Evolutionary conservation across 331 rosid species (phyloP).

Genomic region (Prunus yedoensis): DNA sequence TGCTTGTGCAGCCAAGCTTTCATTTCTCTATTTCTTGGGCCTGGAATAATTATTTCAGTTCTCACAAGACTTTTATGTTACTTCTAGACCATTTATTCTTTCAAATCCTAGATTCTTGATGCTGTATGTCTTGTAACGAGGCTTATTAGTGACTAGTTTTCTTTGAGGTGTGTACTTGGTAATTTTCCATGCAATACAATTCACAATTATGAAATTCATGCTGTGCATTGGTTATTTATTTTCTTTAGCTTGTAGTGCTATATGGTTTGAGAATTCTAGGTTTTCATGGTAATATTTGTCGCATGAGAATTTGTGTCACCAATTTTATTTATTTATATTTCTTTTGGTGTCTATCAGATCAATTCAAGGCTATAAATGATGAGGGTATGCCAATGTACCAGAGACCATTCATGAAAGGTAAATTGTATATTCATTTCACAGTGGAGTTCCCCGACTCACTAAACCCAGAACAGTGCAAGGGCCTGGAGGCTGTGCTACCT

Average conservation of each 20-base stretch:
- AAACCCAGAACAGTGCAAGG: slow-evolving; percentile 34
- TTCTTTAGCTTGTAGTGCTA: background rate
- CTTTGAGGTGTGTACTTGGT: too few species aligned
- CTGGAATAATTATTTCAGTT: too few species aligned
- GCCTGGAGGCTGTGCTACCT: slow-evolving; percentile 38
- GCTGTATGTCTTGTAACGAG: background rate
- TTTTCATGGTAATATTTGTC: background rate
- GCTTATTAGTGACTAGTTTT: background rate
- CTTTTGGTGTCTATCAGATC: slow-evolving; percentile 13
- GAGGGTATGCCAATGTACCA: slow-evolving; percentile 42
- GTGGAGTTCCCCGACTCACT: slow-evolving; percentile 39
- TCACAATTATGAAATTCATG: background rate
- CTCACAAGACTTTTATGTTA: too few species aligned
- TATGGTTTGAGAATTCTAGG: background rate
- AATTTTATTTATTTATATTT: background rate
- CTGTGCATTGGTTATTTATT: background rate
- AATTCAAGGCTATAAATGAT: slow-evolving; percentile 37
- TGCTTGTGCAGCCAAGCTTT: too few species aligned
- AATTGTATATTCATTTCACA: slow-evolving; percentile 32
- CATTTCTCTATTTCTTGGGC: too few species aligned
- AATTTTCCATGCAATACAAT: background rate
- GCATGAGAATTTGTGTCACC: background rate
- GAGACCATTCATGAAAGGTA: slow-evolving; percentile 45
- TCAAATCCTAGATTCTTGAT: too few species aligned
- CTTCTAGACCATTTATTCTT: too few species aligned